phyloP scores from a whole-genome alignment of 2,329 filamentous ascomycete genomes.

The Xylaria sp. region DNA sequence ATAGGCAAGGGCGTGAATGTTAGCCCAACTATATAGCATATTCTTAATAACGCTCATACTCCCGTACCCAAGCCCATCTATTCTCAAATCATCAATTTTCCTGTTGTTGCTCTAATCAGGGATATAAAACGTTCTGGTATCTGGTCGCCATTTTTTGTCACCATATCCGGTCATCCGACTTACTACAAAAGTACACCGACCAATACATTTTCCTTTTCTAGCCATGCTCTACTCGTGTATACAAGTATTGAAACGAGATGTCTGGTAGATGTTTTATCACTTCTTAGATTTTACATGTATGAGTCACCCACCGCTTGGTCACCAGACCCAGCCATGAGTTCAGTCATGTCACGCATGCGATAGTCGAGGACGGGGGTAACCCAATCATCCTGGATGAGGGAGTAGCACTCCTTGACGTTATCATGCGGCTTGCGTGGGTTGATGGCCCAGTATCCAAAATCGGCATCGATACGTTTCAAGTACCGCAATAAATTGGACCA shows the following conservation, averaged over 20 bases:
- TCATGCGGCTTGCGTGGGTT: conserved; percentile 72
- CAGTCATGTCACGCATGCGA: conserved; percentile 68
- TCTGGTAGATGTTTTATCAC: background rate
- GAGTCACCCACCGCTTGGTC: conserved; percentile 10
- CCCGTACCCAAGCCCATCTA: conserved; percentile 15
- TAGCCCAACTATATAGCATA: conserved; percentile 14
- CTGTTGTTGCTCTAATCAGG: conserved; percentile 19
- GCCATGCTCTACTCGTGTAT: conserved; percentile 10
- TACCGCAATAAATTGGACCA: conserved; percentile 71
- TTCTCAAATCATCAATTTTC: conserved; percentile 13
- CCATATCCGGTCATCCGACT: conserved; percentile 9
- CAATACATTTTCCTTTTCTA: background rate
- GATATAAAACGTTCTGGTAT: conserved; percentile 14
- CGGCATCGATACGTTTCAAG: conserved; percentile 66
- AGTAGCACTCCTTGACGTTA: conserved; percentile 68
- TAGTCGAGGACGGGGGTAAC: conserved; percentile 70
- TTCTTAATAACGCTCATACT: conserved; percentile 11
- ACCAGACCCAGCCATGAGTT: conserved; percentile 56
- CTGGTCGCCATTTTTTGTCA: background rate
- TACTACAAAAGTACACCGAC: background rate
- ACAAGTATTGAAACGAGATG: background rate
- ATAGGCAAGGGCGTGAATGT: background rate
- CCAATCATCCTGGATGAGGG: conserved; percentile 72
- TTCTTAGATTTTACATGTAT: background rate
- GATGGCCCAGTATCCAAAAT: conserved; percentile 77